phyloP scores from a whole-genome alignment of 108 stramenopile species.

The Skeletonema potamos region DNA sequence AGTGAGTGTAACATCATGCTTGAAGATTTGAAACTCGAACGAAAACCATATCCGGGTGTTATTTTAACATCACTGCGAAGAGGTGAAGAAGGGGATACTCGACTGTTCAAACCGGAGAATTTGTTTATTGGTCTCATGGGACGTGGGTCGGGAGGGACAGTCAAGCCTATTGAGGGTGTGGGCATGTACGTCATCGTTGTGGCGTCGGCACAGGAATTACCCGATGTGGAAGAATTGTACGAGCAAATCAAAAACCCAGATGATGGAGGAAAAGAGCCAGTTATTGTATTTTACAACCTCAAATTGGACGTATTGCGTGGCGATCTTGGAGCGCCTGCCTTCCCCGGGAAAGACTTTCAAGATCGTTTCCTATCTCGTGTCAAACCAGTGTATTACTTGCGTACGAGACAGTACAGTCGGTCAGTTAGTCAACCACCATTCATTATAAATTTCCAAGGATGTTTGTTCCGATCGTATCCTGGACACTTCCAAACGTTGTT shows the following conservation, averaged over 20 bases:
- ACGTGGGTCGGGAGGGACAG: constrained; percentile 55
- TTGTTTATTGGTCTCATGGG: constrained; percentile 83
- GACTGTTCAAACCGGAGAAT: constrained; percentile 86
- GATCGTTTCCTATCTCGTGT: constrained; percentile 85
- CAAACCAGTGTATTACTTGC: constrained; percentile 91
- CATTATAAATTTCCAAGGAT: constrained; percentile 93
- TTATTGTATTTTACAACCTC: constrained; percentile 91
- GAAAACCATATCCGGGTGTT: constrained; percentile 64
- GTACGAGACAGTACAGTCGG: constrained; percentile 91
- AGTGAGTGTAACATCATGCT: constrained; percentile 71
- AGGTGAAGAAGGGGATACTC: constrained; percentile 64
- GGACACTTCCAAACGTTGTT: constrained; percentile 90
- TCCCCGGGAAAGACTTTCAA: constrained; percentile 88
- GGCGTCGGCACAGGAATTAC: constrained; percentile 91
- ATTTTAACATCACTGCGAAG: constrained; percentile 54
- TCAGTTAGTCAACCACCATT: constrained; percentile 84
- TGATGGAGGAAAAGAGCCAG: constrained; percentile 41
- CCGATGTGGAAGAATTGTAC: constrained; percentile 89
- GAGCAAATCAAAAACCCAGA: constrained; percentile 34
- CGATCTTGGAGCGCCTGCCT: constrained; percentile 91
- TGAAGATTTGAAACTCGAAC: constrained; percentile 49
- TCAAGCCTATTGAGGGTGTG: constrained; percentile 62
- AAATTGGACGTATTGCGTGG: constrained; percentile 91
- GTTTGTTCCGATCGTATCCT: constrained; percentile 92
- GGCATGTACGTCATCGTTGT: constrained; percentile 86